These are phyloP conservation scores for Spergularia azorica DNA, from an alignment of 179 eudicot genomes.

Conservation along the genomic window DNA sequence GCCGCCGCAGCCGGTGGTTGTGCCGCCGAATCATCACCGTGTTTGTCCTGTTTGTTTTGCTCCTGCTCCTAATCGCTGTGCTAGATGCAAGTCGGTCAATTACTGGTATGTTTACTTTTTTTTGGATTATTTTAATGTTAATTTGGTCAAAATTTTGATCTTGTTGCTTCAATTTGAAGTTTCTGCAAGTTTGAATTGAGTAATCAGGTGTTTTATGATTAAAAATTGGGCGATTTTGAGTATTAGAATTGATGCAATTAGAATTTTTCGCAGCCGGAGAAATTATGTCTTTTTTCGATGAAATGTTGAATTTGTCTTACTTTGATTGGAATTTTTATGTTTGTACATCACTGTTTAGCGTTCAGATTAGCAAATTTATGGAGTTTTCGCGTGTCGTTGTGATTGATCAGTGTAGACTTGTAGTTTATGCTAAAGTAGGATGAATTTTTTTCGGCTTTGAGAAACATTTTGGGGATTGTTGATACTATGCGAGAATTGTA, in stretches of 20 bases:
- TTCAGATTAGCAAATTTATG: too few relatives aligned
- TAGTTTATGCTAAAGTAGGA: too few relatives aligned
- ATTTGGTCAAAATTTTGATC: not conserved
- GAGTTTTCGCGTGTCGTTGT: too few relatives aligned
- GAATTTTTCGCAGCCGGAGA: not conserved
- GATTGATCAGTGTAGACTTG: too few relatives aligned
- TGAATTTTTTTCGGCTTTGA: too few relatives aligned
- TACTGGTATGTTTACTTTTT: conserved; percentile 59
- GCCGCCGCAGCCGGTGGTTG: not conserved
- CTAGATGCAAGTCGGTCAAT: conserved; percentile 69
- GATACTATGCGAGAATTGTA: not conserved
- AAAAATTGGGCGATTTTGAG: not conserved
- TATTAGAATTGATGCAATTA: not conserved
- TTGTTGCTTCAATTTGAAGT: not conserved
- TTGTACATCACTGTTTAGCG: too few relatives aligned
- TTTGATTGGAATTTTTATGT: too few relatives aligned
- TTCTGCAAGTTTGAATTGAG: not conserved
- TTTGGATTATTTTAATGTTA: not conserved
- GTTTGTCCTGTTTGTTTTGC: conserved; percentile 32
- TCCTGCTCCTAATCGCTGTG: conserved; percentile 31
- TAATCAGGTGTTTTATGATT: not conserved
- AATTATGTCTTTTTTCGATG: too few relatives aligned
- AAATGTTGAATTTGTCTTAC: too few relatives aligned
- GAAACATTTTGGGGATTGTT: too few relatives aligned
- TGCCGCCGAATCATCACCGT: conserved; percentile 12